phyloP scores from a whole-genome alignment of 2,329 filamentous ascomycete species.

The Paecilomyces variotii region DNA sequence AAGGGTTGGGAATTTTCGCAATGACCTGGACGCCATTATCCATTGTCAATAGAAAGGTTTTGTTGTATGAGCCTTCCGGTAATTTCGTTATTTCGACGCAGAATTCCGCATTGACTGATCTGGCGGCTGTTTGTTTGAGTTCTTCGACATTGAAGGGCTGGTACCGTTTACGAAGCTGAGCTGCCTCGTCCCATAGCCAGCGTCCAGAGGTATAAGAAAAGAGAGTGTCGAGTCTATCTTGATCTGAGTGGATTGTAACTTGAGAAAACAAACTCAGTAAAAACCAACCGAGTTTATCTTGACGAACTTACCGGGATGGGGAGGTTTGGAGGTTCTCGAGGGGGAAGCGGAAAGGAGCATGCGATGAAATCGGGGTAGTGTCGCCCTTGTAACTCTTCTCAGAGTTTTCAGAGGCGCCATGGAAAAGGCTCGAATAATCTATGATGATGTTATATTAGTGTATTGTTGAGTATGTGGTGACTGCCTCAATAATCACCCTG shows the following conservation, averaged over 20 bases:
- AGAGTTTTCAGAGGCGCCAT: no score
- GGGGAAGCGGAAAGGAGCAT: no score
- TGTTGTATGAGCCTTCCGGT: constrained; percentile 16
- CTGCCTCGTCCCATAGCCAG: constrained; percentile 24
- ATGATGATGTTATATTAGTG: no score
- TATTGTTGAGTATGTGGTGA: no score
- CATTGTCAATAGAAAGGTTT: constrained; percentile 22
- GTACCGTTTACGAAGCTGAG: constrained; percentile 19
- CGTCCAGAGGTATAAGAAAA: constrained; percentile 18
- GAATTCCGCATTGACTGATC: constrained; percentile 17
- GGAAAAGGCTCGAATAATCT: no score
- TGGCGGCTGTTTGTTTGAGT: constrained; percentile 22
- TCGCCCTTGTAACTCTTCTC: no score
- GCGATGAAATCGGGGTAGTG: background rate
- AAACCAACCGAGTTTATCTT: constrained; percentile 2
- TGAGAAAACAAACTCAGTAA: constrained; percentile 3
- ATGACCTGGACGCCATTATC: constrained; percentile 9
- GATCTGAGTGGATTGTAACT: constrained; percentile 3
- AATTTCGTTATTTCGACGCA: constrained; percentile 27
- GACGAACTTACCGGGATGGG: constrained; percentile 3
- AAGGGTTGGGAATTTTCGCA: constrained; percentile 12
- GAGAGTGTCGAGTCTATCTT: background rate
- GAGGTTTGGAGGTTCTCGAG: background rate
- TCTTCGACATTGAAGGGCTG: constrained; percentile 25
- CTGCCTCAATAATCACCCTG: no score